Conservation (phyloP, 176 grass and related monocot species). For the Phoenix dactylifera region DNA sequence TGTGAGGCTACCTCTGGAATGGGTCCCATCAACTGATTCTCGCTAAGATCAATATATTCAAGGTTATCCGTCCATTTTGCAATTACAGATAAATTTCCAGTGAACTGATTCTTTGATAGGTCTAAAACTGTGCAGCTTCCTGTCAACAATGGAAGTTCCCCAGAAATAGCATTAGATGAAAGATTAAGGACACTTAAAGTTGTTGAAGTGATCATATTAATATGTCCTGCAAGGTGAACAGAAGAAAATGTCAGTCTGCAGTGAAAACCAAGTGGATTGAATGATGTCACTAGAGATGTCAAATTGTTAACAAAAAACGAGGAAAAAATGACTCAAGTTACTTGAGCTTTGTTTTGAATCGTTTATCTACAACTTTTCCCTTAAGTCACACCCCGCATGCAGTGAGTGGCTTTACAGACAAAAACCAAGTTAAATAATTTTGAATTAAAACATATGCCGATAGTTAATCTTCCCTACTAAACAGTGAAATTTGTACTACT, state of each 20-base stretch:
- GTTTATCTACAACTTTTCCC: too few relatives aligned
- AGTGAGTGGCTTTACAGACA: too few relatives aligned
- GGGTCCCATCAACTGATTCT: constrained; percentile 62
- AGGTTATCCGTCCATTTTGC: constrained; percentile 81
- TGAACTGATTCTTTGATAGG: constrained; percentile 87
- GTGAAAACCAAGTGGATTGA: background rate
- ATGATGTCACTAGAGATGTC: too few relatives aligned
- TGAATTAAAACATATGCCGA: too few relatives aligned
- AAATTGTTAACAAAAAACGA: too few relatives aligned
- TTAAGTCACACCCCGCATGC: too few relatives aligned
- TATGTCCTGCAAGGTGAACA: constrained; percentile 53
- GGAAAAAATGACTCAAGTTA: too few relatives aligned
- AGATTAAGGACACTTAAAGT: constrained; percentile 79
- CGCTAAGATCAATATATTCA: constrained; percentile 85
- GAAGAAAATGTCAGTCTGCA: constrained; percentile 13
- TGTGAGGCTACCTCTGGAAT: constrained; percentile 73
- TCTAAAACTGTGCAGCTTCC: constrained; percentile 86
- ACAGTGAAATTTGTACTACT: too few relatives aligned
- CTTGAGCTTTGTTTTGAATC: too few relatives aligned
- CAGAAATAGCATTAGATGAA: constrained; percentile 83
- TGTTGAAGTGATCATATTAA: constrained; percentile 98
- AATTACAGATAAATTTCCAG: constrained; percentile 73
- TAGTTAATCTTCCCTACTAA: too few relatives aligned
- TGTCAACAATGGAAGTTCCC: constrained; percentile 74
- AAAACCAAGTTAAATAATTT: too few relatives aligned